Conservation (phyloP, 805 yeast species). For the Myxozyma melibiosi region DNA sequence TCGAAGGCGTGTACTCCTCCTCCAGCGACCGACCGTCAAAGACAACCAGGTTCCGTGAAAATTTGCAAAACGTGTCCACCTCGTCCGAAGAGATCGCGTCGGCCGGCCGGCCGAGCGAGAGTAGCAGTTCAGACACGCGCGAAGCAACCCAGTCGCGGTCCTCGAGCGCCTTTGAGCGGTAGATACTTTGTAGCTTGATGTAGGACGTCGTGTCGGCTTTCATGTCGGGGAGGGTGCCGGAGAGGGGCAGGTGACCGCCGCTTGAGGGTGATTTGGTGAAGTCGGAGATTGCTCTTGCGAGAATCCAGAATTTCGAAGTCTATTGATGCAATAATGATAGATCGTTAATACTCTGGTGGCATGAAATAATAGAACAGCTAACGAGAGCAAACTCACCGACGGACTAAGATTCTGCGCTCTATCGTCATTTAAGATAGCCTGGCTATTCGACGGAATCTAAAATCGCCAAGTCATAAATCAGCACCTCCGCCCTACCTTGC, state of each 20-base stretch:
- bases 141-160: constrained; percentile 52
- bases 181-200: constrained; percentile 58
- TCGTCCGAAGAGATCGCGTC: constrained; percentile 44
- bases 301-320: constrained; percentile 59
- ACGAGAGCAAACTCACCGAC: constrained; percentile 5
- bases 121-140: constrained; percentile 41
- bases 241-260: constrained; percentile 56
- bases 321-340: no score
- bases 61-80: constrained; percentile 60
- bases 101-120: constrained; percentile 39
- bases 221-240: constrained; percentile 87
- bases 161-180: constrained; percentile 53
- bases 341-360: no score
- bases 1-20: constrained; percentile 22
- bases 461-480: background rate
- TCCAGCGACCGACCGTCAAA: constrained; percentile 47
- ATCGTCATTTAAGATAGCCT: constrained; percentile 24
- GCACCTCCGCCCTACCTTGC: no score
- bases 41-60: constrained; percentile 56
- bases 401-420: constrained; percentile 18
- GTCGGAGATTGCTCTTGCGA: constrained; percentile 54
- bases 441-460: constrained; percentile 30
- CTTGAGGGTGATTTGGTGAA: constrained; percentile 48
- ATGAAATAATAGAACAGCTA: no score
- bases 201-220: constrained; percentile 70